These are phyloP conservation scores for Ogataea paraovalis DNA, from an alignment of 805 yeast species.

Conservation along the genomic window DNA sequence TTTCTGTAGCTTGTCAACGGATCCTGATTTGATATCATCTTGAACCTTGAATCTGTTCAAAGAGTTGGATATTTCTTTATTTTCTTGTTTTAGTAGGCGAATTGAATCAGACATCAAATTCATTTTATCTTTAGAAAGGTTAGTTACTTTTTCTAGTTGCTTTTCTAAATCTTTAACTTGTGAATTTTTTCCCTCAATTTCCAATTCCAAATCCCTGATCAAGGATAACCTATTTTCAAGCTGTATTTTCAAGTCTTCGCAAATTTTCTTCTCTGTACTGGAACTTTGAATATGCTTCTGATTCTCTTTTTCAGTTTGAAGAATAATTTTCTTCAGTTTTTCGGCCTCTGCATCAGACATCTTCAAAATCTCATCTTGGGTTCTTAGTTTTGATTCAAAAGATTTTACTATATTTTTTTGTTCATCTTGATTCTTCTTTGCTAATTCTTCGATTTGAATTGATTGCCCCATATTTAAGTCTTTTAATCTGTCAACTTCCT, in stretches of 20 bases:
- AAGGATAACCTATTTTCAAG: neutral
- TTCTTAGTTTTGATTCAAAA: conserved; percentile 33
- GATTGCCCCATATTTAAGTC: conserved; percentile 1
- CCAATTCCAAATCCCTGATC: neutral
- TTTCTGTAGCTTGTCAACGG: neutral
- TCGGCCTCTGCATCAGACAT: conserved; percentile 29
- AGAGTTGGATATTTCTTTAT: neutral
- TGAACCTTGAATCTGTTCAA: neutral
- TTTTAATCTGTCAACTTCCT: neutral
- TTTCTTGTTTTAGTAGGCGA: neutral
- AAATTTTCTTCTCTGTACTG: neutral
- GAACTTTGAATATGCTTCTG: neutral
- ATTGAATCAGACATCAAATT: neutral
- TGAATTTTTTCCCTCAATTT: neutral
- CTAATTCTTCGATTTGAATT: conserved; percentile 2
- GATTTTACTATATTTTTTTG: conserved; percentile 20
- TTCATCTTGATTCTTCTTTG: conserved; percentile 1
- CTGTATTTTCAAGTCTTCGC: neutral
- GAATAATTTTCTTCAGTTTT: conserved; percentile 11
- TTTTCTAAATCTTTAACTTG: neutral
- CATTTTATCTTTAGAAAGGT: neutral
- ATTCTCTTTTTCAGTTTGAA: neutral
- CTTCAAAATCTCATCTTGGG: conserved; percentile 33
- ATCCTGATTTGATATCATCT: neutral
- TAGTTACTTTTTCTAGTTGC: neutral